Conservation (phyloP, 2,329 filamentous ascomycete genomes). For the Aspergillus caelatus region DNA sequence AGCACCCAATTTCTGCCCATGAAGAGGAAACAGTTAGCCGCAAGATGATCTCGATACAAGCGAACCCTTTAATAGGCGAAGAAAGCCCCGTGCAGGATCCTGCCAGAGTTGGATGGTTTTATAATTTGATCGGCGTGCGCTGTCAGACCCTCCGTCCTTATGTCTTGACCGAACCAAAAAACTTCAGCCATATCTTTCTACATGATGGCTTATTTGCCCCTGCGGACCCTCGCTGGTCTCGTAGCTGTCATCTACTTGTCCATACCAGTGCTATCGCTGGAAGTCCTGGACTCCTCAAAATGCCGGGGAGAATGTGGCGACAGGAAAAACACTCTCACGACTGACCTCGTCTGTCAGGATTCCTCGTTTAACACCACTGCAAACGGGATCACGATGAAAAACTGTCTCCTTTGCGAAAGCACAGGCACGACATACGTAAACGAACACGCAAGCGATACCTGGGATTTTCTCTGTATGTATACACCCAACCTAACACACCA, state of each 20-base stretch:
- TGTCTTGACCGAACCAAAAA: background rate
- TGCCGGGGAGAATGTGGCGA: background rate
- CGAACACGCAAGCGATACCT: background rate
- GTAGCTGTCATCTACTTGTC: background rate
- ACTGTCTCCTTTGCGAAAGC: conserved; percentile 5
- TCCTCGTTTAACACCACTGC: background rate
- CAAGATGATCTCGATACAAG: background rate
- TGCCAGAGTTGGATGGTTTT: background rate
- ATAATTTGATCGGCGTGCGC: background rate
- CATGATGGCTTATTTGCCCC: background rate
- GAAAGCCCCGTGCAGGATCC: background rate
- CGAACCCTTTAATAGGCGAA: background rate
- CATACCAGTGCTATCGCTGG: background rate
- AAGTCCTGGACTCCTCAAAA: background rate
- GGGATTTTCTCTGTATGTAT: background rate
- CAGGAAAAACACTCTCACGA: background rate
- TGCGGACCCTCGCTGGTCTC: background rate
- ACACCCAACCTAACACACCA: too few species aligned
- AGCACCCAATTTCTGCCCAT: background rate
- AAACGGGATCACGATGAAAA: background rate
- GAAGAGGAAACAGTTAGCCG: background rate
- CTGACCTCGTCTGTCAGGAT: background rate
- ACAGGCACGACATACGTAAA: conserved; percentile 2
- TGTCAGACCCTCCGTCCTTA: background rate
- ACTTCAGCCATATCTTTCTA: background rate